Evolutionary conservation across 257 asterid genomes (phyloP), one percentile per base, ranked within the genome.

Genomic region (Solanum piurae): DNA sequence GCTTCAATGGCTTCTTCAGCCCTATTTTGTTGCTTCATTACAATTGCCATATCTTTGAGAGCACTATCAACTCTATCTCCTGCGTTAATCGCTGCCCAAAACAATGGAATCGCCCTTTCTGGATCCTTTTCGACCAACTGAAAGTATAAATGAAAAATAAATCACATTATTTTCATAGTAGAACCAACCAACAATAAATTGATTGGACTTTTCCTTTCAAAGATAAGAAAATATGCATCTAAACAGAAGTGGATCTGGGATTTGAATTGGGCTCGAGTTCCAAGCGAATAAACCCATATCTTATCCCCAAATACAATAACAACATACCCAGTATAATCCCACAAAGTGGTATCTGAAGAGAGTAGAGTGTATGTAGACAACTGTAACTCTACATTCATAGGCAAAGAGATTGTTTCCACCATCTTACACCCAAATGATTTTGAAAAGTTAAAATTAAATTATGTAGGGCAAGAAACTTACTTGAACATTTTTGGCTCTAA

Each of bases 11-110:
- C 99, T 87, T 97, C 99, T 33, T 95, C 99, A 2, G 99, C 98
- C 91, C 99, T 86, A 85, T 97, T 97, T 77, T 95, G 99, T 91
- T 97, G 99, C 91, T 97, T 97, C 99, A 97, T 97, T 12, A 97
- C 99, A 73, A 97, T 95, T 2, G 99, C 99, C 99, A 97, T 97
- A 71, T 97, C 99, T 88, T 97, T 97, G 23, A 97, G 93, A 86
- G 99, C 99, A 88, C 99, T 97, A 52, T 97, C 99, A 40, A 97
- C 99, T 91, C 99, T 90, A 80, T 97, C 99, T n/a, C 99, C 99
- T 0, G 99, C 96, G 85, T 97, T 97, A 36, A 97, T 95, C 18
- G 99, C 99, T 4, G 98, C 98, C 99, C 99, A 97, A 64, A 97
- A 97, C 87, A 97, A 88, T 0, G 99, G 99, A 11, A 97, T 95